A percentile compares a stretch with the other conserved stretches of the same genome.
Conservation (phyloP, 805 yeast species). For the Maudiozyma bulderi region DNA sequence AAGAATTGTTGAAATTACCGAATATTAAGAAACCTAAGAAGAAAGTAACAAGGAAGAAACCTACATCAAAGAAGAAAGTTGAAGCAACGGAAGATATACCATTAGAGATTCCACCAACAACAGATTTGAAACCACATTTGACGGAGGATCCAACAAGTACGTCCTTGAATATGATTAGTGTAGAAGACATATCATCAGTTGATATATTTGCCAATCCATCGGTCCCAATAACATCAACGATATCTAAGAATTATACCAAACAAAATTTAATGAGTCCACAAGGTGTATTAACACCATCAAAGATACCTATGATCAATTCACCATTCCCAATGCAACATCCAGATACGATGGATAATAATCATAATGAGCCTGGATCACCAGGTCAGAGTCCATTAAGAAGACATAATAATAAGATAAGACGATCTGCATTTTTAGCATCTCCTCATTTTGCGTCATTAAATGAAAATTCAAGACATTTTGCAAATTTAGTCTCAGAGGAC, state of each 20-base stretch:
- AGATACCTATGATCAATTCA: not conserved
- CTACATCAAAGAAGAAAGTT: not conserved
- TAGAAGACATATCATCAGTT: constrained; percentile 5
- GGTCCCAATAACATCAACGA: not conserved
- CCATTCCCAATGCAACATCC: not conserved
- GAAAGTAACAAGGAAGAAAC: not conserved
- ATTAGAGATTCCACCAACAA: not conserved
- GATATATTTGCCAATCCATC: constrained; percentile 3
- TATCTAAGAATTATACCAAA: constrained; percentile 3
- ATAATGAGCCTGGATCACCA: not conserved
- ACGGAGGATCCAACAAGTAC: not conserved
- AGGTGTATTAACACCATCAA: not conserved
- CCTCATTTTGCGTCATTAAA: constrained; percentile 1
- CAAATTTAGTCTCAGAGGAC: not conserved
- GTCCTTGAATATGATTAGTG: constrained; percentile 1
- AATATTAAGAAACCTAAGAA: not conserved
- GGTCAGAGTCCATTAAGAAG: not conserved
- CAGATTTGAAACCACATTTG: not conserved
- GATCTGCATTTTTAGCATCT: not conserved
- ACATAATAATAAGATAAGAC: not conserved
- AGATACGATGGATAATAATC: not conserved
- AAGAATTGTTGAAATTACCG: not conserved
- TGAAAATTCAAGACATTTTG: constrained; percentile 4
- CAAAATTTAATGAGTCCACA: not conserved
- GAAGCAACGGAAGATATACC: not conserved